A percentile compares a stretch with the other conserved stretches of the same genome.
phyloP scores from a whole-genome alignment of 2,329 filamentous ascomycete species.

The Paraphoma sp. region DNA sequence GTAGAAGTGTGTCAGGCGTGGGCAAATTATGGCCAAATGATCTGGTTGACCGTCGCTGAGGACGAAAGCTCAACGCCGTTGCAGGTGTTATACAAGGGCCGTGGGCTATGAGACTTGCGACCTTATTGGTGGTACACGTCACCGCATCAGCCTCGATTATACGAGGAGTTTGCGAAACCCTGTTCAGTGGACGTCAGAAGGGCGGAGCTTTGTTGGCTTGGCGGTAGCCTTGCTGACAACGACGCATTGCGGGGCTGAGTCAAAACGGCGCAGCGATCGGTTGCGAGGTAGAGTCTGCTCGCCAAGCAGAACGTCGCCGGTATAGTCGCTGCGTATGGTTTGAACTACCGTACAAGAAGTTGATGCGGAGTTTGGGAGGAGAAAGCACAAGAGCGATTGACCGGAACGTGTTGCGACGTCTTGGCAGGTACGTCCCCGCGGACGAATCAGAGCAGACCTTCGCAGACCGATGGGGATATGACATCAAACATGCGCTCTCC shows the following conservation, averaged over 20 bases:
- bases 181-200: not conserved
- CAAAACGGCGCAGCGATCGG: not conserved
- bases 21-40: not conserved
- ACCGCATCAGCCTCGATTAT: not conserved
- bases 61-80: too few relatives aligned
- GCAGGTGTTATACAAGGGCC: too few relatives aligned
- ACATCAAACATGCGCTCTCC: too few relatives aligned
- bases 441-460: not conserved
- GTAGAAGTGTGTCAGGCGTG: not conserved
- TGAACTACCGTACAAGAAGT: too few relatives aligned
- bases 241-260: not conserved
- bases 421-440: not conserved
- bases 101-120: too few relatives aligned
- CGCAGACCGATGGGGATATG: too few relatives aligned
- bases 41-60: too few relatives aligned
- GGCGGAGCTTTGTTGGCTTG: not conserved
- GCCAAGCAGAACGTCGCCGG: too few relatives aligned
- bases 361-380: too few relatives aligned
- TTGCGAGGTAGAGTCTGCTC: too few relatives aligned
- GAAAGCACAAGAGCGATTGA: too few relatives aligned
- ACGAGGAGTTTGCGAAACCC: not conserved
- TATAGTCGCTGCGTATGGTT: too few relatives aligned
- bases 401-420: not conserved
- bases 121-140: not conserved
- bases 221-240: not conserved